Base-by-base conservation (phyloP, 106 monocot genomes). In the Platanthera zijinensis region DNA sequence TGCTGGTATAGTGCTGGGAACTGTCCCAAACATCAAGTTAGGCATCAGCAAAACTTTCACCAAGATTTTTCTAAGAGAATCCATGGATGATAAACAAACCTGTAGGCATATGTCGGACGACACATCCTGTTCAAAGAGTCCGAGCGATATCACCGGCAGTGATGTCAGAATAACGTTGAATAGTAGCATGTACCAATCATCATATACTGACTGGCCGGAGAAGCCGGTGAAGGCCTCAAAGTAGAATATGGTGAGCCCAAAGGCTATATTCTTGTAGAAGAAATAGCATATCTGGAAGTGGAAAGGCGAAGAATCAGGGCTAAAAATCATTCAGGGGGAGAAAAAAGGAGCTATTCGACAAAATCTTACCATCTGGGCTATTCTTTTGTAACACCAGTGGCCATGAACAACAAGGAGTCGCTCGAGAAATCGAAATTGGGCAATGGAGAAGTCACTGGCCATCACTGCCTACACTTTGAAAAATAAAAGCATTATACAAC, bases 221-320 rank as follows among this genome's bases (percentile, higher is more conserved):
- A 89, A 95, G 2, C 78, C 77, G 7, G 95, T 69, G 48, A 77
- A 83, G 25, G 87, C 87, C 80, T 95, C 95, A 30, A 79, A 92
- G 50, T 88, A 79, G 78, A 92, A 92, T 5, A 95, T 11, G 9
- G 95, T 95, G 57, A 95, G 71, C 4, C 95, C 95, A 57, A 95
- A 95, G 4, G 87, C 85, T 71, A 95, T 85, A 59, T 95, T 95
- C 84, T 95, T 95, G 89, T 95, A 95, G 81, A 95, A 92, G 80
- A 95, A 95, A 72, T 95, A 95, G 68, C 95, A 95, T 14, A 95
- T 80, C 94, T 95, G 89, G 66, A 82, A 74, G 49, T 45, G 48
- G 52, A 51, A 25, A 52, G 11, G 7, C 19, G 5, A 25, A 30
- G 39, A 28, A 4, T 19, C 32, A 73, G 28, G 12, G 45, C 19